Percentiles rank a stretch among this genome's conserved stretches.
These are phyloP conservation scores for Vitis labrusca DNA, from an alignment of 164 flowering plant species.

Conservation along the genomic window DNA sequence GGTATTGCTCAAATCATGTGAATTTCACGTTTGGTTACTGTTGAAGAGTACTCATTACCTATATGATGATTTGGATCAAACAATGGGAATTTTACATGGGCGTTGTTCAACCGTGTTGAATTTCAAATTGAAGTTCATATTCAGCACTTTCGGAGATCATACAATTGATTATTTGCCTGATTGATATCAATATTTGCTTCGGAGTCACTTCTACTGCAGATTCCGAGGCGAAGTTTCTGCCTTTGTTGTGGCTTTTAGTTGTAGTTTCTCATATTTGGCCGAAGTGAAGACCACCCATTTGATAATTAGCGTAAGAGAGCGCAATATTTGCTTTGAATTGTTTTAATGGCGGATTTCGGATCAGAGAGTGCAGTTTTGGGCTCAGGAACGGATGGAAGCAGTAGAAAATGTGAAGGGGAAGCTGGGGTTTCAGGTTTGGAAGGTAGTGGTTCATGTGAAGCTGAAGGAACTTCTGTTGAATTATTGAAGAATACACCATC, in stretches of 20 bases:
- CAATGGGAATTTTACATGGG: background rate
- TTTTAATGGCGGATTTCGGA: conserved; percentile 35
- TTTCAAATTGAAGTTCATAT: background rate
- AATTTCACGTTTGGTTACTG: no score
- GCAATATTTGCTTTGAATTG: background rate
- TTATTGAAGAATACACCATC: conserved; percentile 85
- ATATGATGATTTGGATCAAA: no score
- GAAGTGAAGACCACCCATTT: no score
- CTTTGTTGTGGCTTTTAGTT: no score
- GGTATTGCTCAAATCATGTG: background rate
- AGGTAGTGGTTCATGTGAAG: conserved; percentile 13
- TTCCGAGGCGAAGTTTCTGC: no score
- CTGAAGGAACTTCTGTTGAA: conserved; percentile 55
- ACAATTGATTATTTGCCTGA: background rate
- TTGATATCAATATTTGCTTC: no score
- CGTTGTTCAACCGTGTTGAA: background rate
- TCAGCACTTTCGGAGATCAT: background rate
- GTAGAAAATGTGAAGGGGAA: conserved; percentile 14
- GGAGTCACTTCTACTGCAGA: no score
- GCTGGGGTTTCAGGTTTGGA: conserved; percentile 8
- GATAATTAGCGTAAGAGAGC: no score
- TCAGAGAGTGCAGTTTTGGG: conserved; percentile 8
- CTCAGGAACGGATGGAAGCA: conserved; percentile 3
- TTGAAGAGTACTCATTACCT: no score
- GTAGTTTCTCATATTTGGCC: no score